Evolutionary conservation across 2,329 filamentous ascomycete species (phyloP).

Genomic region (Fusarium algeriense): DNA sequence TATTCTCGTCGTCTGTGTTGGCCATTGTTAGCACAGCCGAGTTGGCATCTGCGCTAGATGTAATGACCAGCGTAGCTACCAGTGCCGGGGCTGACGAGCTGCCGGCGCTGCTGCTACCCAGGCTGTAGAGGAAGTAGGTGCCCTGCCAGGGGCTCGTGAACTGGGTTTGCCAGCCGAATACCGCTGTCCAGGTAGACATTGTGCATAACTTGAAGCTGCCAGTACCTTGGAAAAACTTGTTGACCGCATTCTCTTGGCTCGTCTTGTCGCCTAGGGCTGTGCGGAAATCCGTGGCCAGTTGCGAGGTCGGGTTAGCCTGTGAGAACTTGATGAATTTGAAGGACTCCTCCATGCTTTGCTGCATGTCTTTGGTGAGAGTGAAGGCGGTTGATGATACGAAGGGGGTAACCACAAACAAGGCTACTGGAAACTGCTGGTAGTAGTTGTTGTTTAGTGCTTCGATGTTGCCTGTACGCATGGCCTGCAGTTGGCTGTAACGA

Average conservation of each 20-base stretch:
- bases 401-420: background rate
- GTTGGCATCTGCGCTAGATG: background rate
- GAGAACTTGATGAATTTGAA: constrained; percentile 9
- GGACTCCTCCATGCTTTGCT: background rate
- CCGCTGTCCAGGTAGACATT: background rate
- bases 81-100: background rate
- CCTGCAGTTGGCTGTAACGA: background rate
- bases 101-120: too few relatives aligned
- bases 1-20: background rate
- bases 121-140: background rate
- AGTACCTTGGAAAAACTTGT: background rate
- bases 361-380: background rate
- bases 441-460: background rate
- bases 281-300: background rate
- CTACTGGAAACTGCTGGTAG: background rate
- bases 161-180: background rate
- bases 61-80: background rate
- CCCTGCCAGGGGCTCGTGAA: constrained; percentile 6
- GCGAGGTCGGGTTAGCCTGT: background rate
- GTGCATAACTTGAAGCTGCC: background rate
- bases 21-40: background rate
- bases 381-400: background rate
- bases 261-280: background rate
- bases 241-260: background rate
- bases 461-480: constrained; percentile 1